Evolutionary conservation across 139 green algal species (phyloP).

Genomic region (Chlorella sp.): DNA sequence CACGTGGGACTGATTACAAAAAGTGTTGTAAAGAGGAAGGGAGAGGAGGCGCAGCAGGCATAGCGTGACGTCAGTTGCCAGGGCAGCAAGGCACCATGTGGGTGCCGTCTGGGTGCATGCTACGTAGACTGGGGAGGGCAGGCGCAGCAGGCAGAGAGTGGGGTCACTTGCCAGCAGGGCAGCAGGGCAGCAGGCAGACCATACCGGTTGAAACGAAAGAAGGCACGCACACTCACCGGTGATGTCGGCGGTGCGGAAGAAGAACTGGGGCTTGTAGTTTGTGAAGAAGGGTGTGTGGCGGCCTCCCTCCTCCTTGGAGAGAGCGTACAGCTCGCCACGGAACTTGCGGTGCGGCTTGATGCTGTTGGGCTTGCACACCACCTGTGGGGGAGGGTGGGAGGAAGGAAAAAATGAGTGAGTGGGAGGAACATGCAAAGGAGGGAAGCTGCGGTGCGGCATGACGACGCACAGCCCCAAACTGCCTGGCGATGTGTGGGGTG

Average conservation of each 20-base stretch:
- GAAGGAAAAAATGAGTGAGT: not conserved
- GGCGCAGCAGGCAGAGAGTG: too few relatives aligned
- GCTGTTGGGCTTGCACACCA: constrained; percentile 87
- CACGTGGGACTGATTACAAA: too few relatives aligned
- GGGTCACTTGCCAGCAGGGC: not conserved
- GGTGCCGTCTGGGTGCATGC: too few relatives aligned
- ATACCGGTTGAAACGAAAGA: not conserved
- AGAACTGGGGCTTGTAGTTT: constrained; percentile 99
- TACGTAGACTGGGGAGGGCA: too few relatives aligned
- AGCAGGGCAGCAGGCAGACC: not conserved
- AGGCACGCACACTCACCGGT: constrained; percentile 62
- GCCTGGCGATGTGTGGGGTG: too few relatives aligned
- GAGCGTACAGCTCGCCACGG: constrained; percentile 92
- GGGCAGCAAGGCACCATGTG: not conserved
- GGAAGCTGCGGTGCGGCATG: not conserved
- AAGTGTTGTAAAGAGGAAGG: too few relatives aligned
- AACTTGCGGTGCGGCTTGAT: constrained; percentile 85
- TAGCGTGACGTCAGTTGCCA: too few relatives aligned
- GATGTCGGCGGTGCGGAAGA: constrained; percentile 96
- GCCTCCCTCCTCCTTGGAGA: constrained; percentile 98
- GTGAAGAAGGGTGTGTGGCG: constrained; percentile 98
- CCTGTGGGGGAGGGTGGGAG: constrained; percentile 40
- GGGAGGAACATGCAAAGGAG: not conserved
- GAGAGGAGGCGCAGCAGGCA: too few relatives aligned
- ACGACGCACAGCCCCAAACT: not conserved